Base-by-base conservation (phyloP, 805 yeast species). In the Candida nitratophila region DNA sequence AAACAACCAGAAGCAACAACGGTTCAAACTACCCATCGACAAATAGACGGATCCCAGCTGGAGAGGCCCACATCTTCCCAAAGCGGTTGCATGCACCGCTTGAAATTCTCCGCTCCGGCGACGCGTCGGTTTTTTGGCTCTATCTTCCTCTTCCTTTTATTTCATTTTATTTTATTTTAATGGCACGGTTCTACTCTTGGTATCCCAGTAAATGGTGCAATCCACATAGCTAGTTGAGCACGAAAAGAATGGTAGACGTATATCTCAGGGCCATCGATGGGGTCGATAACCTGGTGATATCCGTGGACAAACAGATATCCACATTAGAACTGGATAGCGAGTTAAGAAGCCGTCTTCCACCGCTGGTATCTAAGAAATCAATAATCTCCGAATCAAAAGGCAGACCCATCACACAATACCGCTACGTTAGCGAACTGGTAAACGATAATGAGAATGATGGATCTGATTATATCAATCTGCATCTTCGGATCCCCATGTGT, bases 401-500 rank as follows among this genome's bases (percentile, higher is more conserved):
- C 3, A 15, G 37, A 15, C 44, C 50, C 1, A 44, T 50, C 17
- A 14, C 39, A 14, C 37, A 44, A 4, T 43, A 41, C 27, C 7
- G 7, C 3, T 33, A 15, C 5, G 34, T 50, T 5, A 11, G 27
- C 3, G 47, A 50, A 1, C 12, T 49, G 9, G 19, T 45, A n/a
- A 24, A 27, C 9, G 24, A 27, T 19, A 8, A 19, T 24, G 3
- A 6, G 2, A 14, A 35, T 19, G 8, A 14, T 31, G 39, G 20
- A 4, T 26, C 27, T 12, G 44, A 37, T 2, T 46, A 43, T 33
- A 14, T 57, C 15, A 48, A 59, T 47, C 59, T 71, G 48, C 61
- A 61, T 47, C 53, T 67, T 27, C 63, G 58, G 17, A 46, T 62
- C 0, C 57, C 66, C 12, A 44, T 71, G 29, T 64, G 73, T 45